Percentiles rank a stretch among this genome's conserved stretches.
Evolutionary conservation across 768 basidiomycete species (phyloP).

Genomic region (Termitomyces eurrhizus): DNA sequence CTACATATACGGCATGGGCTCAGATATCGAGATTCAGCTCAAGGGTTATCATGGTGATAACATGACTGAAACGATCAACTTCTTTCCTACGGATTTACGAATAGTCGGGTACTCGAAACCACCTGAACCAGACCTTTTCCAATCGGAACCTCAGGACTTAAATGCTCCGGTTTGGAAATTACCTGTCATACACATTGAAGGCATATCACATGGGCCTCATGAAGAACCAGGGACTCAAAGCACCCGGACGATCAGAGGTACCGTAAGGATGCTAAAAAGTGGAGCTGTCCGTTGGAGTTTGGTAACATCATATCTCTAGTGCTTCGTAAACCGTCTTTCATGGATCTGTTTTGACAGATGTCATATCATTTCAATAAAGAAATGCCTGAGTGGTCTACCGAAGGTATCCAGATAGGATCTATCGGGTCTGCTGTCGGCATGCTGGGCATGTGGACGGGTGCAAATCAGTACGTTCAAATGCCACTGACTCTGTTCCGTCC

Average conservation of each 20-base stretch:
- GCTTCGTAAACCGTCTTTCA: background rate
- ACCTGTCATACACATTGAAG: slow-evolving; percentile 49
- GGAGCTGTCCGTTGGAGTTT: slow-evolving; percentile 50
- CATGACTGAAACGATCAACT: slow-evolving; percentile 42
- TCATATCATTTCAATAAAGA: slow-evolving; percentile 27
- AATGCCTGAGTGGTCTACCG: slow-evolving; percentile 45
- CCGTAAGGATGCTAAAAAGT: slow-evolving; percentile 44
- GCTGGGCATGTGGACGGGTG: slow-evolving; percentile 53
- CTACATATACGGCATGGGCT: too few relatives aligned
- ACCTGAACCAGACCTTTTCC: slow-evolving; percentile 20
- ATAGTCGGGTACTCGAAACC: slow-evolving; percentile 33
- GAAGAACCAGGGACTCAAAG: slow-evolving; percentile 26
- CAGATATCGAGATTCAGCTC: slow-evolving; percentile 12
- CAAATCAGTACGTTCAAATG: slow-evolving; percentile 34
- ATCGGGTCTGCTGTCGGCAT: slow-evolving; percentile 50
- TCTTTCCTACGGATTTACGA: slow-evolving; percentile 49
- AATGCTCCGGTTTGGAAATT: slow-evolving; percentile 29
- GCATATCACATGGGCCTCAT: slow-evolving; percentile 39
- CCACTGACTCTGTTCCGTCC: background rate
- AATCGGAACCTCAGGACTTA: slow-evolving; percentile 15
- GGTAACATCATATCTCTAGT: slow-evolving; percentile 27
- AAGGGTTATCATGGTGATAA: slow-evolving; percentile 19
- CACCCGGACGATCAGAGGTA: slow-evolving; percentile 34
- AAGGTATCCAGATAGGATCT: slow-evolving; percentile 55
- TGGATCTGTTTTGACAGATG: slow-evolving; percentile 18